Evolutionary conservation across 1,284 basidiomycete genomes (phyloP).

Genomic region (Ceratobasidium theobromae): DNA sequence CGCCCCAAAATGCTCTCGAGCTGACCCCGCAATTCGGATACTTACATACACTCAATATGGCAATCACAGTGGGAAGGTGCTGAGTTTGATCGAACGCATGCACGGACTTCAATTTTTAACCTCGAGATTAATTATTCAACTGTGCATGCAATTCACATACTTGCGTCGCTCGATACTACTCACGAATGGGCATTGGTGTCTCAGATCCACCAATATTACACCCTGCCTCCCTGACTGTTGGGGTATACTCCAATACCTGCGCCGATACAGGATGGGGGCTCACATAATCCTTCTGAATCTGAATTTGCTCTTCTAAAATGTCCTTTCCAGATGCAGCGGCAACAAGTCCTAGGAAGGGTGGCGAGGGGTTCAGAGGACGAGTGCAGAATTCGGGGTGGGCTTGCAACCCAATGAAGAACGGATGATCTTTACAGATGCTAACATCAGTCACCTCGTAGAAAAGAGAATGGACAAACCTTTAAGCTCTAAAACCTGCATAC

Average conservation of each 20-base stretch:
- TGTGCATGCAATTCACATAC: no score
- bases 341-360: conserved; percentile 95
- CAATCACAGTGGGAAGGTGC: no score
- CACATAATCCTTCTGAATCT: conserved; percentile 54
- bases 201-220: conserved; percentile 26
- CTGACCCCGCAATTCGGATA: no score
- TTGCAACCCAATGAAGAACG: conserved; percentile 93
- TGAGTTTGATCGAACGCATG: no score
- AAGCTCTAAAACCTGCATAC: conserved; percentile 97
- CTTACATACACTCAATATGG: no score
- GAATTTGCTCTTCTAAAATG: conserved; percentile 76
- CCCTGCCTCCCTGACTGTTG: conserved; percentile 13
- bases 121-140: neutral
- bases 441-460: neutral
- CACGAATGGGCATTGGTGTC: conserved; percentile 2
- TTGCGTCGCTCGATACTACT: neutral
- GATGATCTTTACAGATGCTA: conserved; percentile 65
- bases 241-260: neutral
- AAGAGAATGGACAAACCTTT: conserved; percentile 54
- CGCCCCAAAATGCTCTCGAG: no score
- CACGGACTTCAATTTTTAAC: no score
- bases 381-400: conserved; percentile 99
- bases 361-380: conserved; percentile 96
- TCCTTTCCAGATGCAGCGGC: conserved; percentile 72
- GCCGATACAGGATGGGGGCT: conserved; percentile 46